A percentile compares a stretch with the other conserved stretches of the same genome.
Evolutionary conservation across 1,139 yeast genomes (phyloP).

Genomic region (Diutina siamensis): DNA sequence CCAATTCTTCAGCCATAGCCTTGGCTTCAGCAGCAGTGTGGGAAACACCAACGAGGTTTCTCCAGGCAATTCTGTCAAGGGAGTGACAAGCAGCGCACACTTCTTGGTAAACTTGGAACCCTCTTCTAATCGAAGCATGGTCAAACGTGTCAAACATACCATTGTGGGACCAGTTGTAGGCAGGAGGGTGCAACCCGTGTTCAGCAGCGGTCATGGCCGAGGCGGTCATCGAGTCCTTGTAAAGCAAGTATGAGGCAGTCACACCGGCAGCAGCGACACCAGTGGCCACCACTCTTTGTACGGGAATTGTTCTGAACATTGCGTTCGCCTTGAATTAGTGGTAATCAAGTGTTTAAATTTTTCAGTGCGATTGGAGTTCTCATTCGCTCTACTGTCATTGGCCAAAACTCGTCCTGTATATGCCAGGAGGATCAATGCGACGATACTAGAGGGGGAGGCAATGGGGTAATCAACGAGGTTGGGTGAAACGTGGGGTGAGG

Average conservation of each 20-base stretch:
- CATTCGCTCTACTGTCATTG: not conserved
- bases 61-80: slow-evolving; percentile 95
- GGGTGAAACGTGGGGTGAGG: no score
- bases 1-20: slow-evolving; percentile 92
- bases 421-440: no score
- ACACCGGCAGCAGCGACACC: slow-evolving; percentile 60
- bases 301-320: slow-evolving; percentile 8
- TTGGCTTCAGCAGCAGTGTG: slow-evolving; percentile 87
- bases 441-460: no score
- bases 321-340: not conserved
- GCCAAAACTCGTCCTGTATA: not conserved
- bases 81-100: slow-evolving; percentile 99
- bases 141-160: slow-evolving; percentile 90
- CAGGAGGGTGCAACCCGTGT: slow-evolving; percentile 96
- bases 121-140: slow-evolving; percentile 97
- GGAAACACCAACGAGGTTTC: slow-evolving; percentile 94
- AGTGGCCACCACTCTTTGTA: slow-evolving; percentile 48
- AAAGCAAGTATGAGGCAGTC: slow-evolving; percentile 63
- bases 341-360: slow-evolving; percentile 4
- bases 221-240: slow-evolving; percentile 73
- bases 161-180: slow-evolving; percentile 86
- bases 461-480: not conserved
- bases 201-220: slow-evolving; percentile 98
- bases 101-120: slow-evolving; percentile 97
- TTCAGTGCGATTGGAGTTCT: slow-evolving; percentile 3